Base-by-base conservation (phyloP, 1,284 basidiomycete species). In the Meira miltonrushii region DNA sequence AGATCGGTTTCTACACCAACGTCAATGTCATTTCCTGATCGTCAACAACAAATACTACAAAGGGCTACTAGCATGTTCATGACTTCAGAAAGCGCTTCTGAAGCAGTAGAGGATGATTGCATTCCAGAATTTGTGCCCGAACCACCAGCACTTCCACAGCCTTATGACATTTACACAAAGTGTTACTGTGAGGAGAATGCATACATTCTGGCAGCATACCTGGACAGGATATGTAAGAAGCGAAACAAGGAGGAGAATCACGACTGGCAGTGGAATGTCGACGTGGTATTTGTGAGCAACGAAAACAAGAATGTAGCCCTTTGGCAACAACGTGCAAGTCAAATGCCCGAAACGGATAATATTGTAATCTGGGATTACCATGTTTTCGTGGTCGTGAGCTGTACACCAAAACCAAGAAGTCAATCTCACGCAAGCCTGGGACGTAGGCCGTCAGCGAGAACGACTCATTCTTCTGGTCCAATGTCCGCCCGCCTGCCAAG, bases 161-260 rank as follows among this genome's bases (percentile, higher is more conserved):
- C 13, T 12, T 48, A 12, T 6, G 17, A n/a, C 23, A 5, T 48
- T 48, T 70, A 72, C 37, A 53, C 64, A 0, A 10, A 57, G 1
- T 71, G 65, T 57, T 73, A 68, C 50, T 73, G 71, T 58, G 71
- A 73, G 39, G 69, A 73, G 46, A 71, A 71, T 52, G 60, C 67
- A 19, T 71, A 69, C 39, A 54, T 57, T 0, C 58, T 72, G 17
- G 47, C 53, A 17, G 39, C 46, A 10, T 13, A 55, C 1, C 61
- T 69, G 17, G 48, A 25, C 12, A 6, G 28, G 6, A 7, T 48
- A 0, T 54, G 65, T 6, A 17, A 46, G 5, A 1, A 8, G 1
- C 15, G 39, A 44, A 62, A 62, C 25, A 39, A 53, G 2, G 63
- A 62, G 1, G 38, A 13, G 19, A 48, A 23, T 25, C 17, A 5